Base-by-base conservation (phyloP, 257 asterid genomes). In the Lithospermum erythrorhizon region DNA sequence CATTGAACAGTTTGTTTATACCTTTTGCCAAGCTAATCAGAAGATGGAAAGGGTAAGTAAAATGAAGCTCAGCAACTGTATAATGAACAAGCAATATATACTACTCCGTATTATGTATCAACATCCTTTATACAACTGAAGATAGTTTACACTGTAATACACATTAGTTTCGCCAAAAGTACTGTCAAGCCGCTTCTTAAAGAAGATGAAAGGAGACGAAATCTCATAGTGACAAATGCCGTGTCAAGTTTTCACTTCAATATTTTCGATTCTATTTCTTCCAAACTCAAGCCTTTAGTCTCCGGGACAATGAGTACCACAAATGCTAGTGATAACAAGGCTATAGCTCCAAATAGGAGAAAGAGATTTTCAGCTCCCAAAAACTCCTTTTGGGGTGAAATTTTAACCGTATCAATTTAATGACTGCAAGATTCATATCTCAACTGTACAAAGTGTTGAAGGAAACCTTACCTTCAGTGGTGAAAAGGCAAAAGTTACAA, bases 271-370 rank as follows among this genome's bases (percentile, higher is more conserved):
- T 91, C 98, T 59, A 91, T 91, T 73, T 91, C 98, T 73, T 91
- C 97, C 87, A 91, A 80, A 87, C 87, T 91, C 90, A 91, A 76
- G 58, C 98, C 98, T 86, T 91, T 88, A 69, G 97, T 91, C 87
- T 91, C 97, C 25, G 97, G 98, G 68, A 91, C 98, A 65, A 24
- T 23, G 55, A 58, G 48, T 53, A 76, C 69, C 66, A 84, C 97
- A 65, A 91, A 88, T 59, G 66, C 73, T 23, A 86, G 86, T 7
- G 98, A 70, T 45, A 91, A 66, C 65, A 86, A 25, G 57, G 97
- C 88, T 66, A 91, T 86, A 24, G 72, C 85, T 53, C 94, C 98
- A 74, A 91, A 91, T 25, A 88, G 82, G 68, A 91, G 97, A 68
- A 91, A 91, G 29, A 86, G 86, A 68, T 88, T 91, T 18, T 76